phyloP scores from a whole-genome alignment of 176 grass and related monocot genomes.

The Triticum monococcum region DNA sequence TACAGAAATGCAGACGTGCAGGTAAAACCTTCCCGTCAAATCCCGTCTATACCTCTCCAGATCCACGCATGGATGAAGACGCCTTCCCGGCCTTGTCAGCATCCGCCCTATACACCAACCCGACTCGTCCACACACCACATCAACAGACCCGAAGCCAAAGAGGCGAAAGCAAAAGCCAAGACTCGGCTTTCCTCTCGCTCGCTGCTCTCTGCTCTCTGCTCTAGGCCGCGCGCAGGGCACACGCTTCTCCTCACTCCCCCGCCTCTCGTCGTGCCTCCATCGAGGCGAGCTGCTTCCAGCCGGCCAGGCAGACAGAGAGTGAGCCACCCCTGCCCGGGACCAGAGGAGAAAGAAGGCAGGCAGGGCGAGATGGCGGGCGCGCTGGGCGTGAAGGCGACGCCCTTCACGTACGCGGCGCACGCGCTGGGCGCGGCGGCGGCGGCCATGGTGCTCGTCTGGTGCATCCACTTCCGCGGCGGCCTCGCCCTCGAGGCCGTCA shows the following conservation, averaged over 20 bases:
- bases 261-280: neutral
- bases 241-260: neutral
- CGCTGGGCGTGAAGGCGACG: conserved; percentile 57
- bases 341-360: neutral
- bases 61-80: conserved; percentile 20
- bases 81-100: conserved; percentile 20
- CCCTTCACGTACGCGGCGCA: conserved; percentile 74
- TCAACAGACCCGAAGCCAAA: neutral
- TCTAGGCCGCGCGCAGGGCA: neutral
- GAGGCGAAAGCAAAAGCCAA: neutral
- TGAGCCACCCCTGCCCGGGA: neutral
- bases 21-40: conserved; percentile 19
- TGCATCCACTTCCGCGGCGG: conserved; percentile 87
- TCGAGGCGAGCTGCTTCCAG: neutral
- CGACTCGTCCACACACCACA: neutral
- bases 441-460: conserved; percentile 83
- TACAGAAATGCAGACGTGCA: neutral
- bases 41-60: neutral
- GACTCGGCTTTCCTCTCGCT: neutral
- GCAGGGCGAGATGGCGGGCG: neutral
- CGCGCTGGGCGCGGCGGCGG: conserved; percentile 53
- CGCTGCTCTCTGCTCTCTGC: neutral
- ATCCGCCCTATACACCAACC: conserved; percentile 3
- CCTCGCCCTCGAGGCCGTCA: conserved; percentile 61
- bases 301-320: neutral